These are phyloP conservation scores for Penicillium paradoxum DNA, from an alignment of 495 filamentous ascomycete species.

Conservation along the genomic window DNA sequence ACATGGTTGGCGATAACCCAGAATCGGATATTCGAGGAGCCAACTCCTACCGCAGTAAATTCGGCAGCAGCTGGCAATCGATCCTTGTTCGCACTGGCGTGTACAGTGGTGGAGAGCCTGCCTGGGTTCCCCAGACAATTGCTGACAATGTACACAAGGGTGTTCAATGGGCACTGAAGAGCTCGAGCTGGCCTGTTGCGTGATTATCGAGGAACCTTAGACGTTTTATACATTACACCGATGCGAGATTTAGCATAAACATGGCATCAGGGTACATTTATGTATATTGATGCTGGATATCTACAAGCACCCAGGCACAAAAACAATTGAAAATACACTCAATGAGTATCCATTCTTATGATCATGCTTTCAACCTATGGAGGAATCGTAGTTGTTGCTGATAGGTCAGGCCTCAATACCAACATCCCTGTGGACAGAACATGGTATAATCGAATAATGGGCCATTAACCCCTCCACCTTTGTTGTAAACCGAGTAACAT, in stretches of 20 bases:
- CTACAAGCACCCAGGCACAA: neutral
- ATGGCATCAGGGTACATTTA: neutral
- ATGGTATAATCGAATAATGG: no score
- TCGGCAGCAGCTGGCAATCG: slow-evolving; percentile 70
- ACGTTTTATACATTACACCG: neutral
- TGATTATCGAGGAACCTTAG: slow-evolving; percentile 7
- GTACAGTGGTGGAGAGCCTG: slow-evolving; percentile 54
- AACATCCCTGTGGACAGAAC: no score
- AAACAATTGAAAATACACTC: no score
- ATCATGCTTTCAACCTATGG: slow-evolving; percentile 1
- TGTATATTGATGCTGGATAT: neutral
- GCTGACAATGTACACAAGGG: slow-evolving; percentile 65
- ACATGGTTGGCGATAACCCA: slow-evolving; percentile 98
- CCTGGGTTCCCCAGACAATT: slow-evolving; percentile 52
- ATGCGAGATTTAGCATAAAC: neutral
- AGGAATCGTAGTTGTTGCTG: no score
- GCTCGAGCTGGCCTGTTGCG: slow-evolving; percentile 37
- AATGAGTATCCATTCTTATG: neutral
- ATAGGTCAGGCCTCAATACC: no score
- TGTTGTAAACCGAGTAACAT: no score
- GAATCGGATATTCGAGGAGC: slow-evolving; percentile 89
- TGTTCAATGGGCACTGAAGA: slow-evolving; percentile 58
- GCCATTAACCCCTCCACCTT: no score
- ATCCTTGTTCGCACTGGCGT: slow-evolving; percentile 86
- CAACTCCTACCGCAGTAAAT: slow-evolving; percentile 62